phyloP scores from a whole-genome alignment of 75 land plant genomes.

The Sequoia sempervirens region DNA sequence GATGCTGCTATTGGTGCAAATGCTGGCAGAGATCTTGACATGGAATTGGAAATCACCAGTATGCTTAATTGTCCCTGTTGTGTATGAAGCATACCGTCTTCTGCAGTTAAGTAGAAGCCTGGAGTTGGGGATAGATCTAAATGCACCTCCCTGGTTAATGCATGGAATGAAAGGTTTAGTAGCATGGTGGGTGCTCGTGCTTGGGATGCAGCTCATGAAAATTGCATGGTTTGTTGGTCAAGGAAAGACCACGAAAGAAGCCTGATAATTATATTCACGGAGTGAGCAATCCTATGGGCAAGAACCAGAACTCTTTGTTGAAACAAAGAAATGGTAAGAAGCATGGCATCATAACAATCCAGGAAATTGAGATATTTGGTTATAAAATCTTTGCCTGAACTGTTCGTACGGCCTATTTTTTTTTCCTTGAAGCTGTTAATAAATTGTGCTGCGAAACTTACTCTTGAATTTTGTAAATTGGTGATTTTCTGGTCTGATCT shows the following conservation, averaged over 20 bases:
- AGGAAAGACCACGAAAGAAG: background rate
- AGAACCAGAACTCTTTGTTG: background rate
- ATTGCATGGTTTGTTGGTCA: constrained; percentile 76
- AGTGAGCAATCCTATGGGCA: background rate
- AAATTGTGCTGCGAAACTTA: background rate
- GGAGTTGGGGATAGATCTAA: constrained; percentile 47
- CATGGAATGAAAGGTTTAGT: constrained; percentile 44
- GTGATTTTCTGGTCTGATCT: background rate
- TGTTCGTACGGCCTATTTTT: background rate
- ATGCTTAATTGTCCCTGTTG: constrained; percentile 63
- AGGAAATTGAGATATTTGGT: background rate
- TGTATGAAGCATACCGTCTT: constrained; percentile 66
- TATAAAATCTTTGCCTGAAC: background rate
- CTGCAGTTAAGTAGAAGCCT: constrained; percentile 68
- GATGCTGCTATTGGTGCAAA: constrained; percentile 52
- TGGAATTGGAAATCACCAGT: constrained; percentile 81
- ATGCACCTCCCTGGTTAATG: constrained; percentile 55
- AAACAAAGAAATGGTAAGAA: too few relatives aligned
- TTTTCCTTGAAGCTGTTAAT: background rate
- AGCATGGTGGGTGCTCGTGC: constrained; percentile 68
- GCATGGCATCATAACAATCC: background rate
- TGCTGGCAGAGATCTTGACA: constrained; percentile 58
- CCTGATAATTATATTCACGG: background rate
- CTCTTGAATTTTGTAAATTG: constrained; percentile 1
- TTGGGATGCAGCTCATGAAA: constrained; percentile 76